Conservation (phyloP, 1,139 yeast genomes). For the Williopsis jadinii region DNA sequence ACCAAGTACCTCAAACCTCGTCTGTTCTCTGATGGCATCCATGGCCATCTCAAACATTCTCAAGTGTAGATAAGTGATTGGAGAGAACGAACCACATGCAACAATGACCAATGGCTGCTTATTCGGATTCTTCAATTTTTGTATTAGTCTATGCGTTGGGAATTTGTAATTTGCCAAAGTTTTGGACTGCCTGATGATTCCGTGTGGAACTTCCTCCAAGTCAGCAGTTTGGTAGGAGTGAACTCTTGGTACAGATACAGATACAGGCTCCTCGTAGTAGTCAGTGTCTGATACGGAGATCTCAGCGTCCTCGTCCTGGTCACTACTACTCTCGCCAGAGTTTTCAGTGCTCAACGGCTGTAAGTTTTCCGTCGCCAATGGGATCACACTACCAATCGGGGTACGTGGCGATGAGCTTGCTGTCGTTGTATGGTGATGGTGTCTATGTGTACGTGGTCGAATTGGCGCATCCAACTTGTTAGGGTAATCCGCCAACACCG, state of each 20-base stretch:
- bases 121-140: slow-evolving; percentile 61
- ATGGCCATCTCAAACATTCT: slow-evolving; percentile 99
- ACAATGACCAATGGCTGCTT: slow-evolving; percentile 89
- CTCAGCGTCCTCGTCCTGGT: slow-evolving; percentile 7
- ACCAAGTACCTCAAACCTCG: slow-evolving; percentile 90
- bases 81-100: slow-evolving; percentile 97
- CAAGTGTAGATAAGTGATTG: slow-evolving; percentile 87
- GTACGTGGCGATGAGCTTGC: slow-evolving; percentile 6
- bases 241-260: slow-evolving; percentile 26
- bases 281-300: slow-evolving; percentile 15
- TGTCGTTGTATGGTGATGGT: slow-evolving; percentile 8
- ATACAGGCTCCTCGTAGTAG: background rate
- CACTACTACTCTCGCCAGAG: slow-evolving; percentile 25
- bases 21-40: slow-evolving; percentile 88
- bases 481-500: slow-evolving; percentile 70
- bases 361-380: slow-evolving; percentile 36
- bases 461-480: slow-evolving; percentile 69
- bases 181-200: slow-evolving; percentile 81
- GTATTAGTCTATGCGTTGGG: slow-evolving; percentile 81
- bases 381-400: slow-evolving; percentile 27
- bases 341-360: slow-evolving; percentile 38
- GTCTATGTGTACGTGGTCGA: slow-evolving; percentile 35
- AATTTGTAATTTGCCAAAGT: slow-evolving; percentile 60
- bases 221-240: slow-evolving; percentile 78
- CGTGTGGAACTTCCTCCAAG: slow-evolving; percentile 94